Conservation (phyloP, 1,284 basidiomycete species). For the Marasmius tenuissimus region DNA sequence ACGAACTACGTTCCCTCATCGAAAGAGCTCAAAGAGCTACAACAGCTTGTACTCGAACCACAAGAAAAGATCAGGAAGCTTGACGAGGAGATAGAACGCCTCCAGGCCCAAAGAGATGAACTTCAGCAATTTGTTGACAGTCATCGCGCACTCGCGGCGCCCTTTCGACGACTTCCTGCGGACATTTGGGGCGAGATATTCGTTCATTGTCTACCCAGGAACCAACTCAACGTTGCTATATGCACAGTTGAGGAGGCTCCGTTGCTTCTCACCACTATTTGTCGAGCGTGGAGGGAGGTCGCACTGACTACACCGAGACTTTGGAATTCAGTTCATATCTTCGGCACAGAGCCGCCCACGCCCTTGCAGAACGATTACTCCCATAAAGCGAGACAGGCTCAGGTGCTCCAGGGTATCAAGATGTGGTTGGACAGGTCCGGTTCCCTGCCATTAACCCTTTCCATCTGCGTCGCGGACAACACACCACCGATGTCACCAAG, state of each 20-base stretch:
- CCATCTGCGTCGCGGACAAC: too few relatives aligned
- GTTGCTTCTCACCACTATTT: neutral
- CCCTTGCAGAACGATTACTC: too few relatives aligned
- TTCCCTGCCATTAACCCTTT: too few relatives aligned
- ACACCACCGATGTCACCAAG: too few relatives aligned
- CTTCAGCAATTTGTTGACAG: neutral
- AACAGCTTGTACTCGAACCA: neutral
- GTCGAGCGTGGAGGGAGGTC: conserved; percentile 1
- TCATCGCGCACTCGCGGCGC: neutral
- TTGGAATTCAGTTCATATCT: too few relatives aligned
- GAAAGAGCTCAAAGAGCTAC: neutral
- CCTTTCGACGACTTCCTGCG: conserved; percentile 2
- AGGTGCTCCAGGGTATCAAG: too few relatives aligned
- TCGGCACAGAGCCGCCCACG: too few relatives aligned
- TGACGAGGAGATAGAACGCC: neutral
- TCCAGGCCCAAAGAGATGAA: neutral
- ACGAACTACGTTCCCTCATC: neutral
- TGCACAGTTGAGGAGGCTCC: neutral
- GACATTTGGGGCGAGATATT: conserved; percentile 6
- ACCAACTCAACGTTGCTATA: neutral
- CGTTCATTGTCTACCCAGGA: conserved; percentile 3
- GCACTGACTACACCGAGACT: neutral
- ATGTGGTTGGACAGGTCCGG: too few relatives aligned
- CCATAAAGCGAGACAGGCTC: too few relatives aligned
- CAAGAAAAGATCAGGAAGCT: neutral